These are phyloP conservation scores for Ganoderma lingzhi DNA, from an alignment of 1,284 basidiomycete species.

Conservation along the genomic window DNA sequence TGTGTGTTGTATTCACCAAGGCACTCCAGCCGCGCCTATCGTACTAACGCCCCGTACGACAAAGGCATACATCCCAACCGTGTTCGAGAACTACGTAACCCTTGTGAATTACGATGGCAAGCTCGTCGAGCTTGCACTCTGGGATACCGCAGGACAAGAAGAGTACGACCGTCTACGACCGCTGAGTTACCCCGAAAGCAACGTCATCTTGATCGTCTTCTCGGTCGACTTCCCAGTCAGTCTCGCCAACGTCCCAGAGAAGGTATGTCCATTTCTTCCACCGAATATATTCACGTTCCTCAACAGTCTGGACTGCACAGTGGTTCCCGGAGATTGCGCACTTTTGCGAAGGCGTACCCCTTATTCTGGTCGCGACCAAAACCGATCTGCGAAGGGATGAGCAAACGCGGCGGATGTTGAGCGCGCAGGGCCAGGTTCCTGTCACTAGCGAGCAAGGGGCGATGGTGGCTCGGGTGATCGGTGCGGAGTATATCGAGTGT, in stretches of 20 bases:
- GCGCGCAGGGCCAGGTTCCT: conserved; percentile 90
- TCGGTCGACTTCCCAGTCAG: conserved; percentile 97
- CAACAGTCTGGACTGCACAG: conserved; percentile 47
- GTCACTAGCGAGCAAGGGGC: conserved; percentile 84
- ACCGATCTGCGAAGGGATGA: conserved; percentile 90
- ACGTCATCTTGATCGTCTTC: conserved; percentile 97
- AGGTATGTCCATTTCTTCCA: conserved; percentile 55
- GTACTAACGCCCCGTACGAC: conserved; percentile 7
- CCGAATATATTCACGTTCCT: not conserved
- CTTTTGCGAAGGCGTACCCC: conserved; percentile 94
- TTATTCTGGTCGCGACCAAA: conserved; percentile 95
- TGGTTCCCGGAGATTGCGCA: conserved; percentile 99
- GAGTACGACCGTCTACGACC: conserved; percentile 97
- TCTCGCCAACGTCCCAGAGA: conserved; percentile 94
- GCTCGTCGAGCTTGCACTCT: conserved; percentile 92
- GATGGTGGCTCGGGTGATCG: conserved; percentile 88
- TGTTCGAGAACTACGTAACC: conserved; percentile 98
- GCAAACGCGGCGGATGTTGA: conserved; percentile 90
- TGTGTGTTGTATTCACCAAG: conserved; percentile 44
- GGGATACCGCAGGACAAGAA: conserved; percentile 99
- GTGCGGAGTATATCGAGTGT: conserved; percentile 96
- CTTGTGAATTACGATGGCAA: conserved; percentile 90
- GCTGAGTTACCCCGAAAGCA: conserved; percentile 94
- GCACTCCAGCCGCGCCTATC: not conserved
- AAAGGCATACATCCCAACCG: conserved; percentile 96